These are phyloP conservation scores for Zymoseptoria pseudotritici DNA, from an alignment of 2,329 filamentous ascomycete species.

Conservation along the genomic window DNA sequence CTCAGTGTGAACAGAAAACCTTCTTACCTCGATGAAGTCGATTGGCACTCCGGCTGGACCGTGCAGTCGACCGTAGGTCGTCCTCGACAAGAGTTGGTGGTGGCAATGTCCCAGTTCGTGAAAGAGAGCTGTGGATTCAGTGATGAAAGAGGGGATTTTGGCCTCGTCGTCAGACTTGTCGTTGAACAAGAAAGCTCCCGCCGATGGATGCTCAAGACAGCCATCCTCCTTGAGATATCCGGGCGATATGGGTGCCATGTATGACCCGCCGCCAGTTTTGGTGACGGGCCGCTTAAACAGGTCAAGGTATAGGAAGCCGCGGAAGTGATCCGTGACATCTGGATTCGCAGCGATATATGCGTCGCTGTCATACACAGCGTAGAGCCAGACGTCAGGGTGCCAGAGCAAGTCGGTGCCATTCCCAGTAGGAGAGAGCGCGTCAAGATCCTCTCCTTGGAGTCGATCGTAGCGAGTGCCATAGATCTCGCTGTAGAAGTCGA, in stretches of 20 bases:
- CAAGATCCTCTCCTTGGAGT: neutral
- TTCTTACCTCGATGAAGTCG: conserved; percentile 4
- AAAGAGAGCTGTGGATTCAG: neutral
- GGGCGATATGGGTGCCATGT: neutral
- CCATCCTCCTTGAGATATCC: neutral
- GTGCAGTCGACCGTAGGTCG: neutral
- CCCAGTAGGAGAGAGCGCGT: neutral
- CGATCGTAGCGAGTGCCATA: neutral
- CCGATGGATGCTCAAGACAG: conserved; percentile 1
- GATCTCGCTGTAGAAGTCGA: neutral
- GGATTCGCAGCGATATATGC: neutral
- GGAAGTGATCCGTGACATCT: neutral
- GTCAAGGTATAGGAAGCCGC: conserved; percentile 12
- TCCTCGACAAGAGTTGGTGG: conserved; percentile 5
- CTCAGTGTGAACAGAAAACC: too few relatives aligned
- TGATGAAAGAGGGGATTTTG: neutral
- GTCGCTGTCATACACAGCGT: conserved; percentile 7
- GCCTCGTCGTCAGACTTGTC: conserved; percentile 7
- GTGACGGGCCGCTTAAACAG: conserved; percentile 1
- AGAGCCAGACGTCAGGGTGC: conserved; percentile 10
- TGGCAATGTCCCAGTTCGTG: neutral
- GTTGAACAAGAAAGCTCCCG: neutral
- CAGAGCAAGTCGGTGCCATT: conserved; percentile 5
- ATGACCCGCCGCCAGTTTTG: neutral
- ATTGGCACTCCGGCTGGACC: neutral